A percentile compares a stretch with the other conserved stretches of the same genome.
These are phyloP conservation scores for grape (Vitis vinifera) DNA, from an alignment of 164 flowering plant genomes.

Conservation along the genomic window ASM3070453v1 NC_081805.1:1996501-1997000, in stretches of 20 bases:
- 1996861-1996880: too few relatives aligned
- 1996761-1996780: too few relatives aligned
- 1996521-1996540: slow-evolving; percentile 91
- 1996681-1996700: neutral
- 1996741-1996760: too few relatives aligned
- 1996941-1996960: neutral
- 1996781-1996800: too few relatives aligned
- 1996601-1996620: neutral
- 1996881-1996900: too few relatives aligned
- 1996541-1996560: slow-evolving; percentile 97
- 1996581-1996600: neutral
- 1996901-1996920: too few relatives aligned
- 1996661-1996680: neutral
- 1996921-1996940: neutral
- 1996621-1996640: neutral
- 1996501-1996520: slow-evolving; percentile 94
- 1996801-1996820: too few relatives aligned
- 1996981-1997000: slow-evolving; percentile 63
- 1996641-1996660: neutral
- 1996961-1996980: neutral
- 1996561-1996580: slow-evolving; percentile 91
- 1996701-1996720: too few relatives aligned
- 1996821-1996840: too few relatives aligned
- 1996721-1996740: too few relatives aligned
- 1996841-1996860: too few relatives aligned